Base-by-base conservation (phyloP, 306 rosid genomes). In the Dicorynia guianensis region DNA sequence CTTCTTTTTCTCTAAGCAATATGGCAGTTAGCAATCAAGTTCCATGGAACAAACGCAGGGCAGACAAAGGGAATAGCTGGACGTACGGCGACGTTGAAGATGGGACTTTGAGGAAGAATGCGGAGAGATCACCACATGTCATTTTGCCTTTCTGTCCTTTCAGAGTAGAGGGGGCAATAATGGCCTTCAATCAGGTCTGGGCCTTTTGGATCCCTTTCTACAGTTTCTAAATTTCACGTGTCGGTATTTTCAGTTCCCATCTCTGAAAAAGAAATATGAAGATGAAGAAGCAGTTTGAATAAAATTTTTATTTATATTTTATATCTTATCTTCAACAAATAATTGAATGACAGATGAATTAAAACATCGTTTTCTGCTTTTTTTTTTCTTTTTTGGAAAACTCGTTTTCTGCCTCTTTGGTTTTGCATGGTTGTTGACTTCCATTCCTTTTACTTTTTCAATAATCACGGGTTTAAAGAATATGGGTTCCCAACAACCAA, bases 371-470 rank as follows among this genome's bases (percentile, higher is more conserved):
- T 25, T 25, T 50, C 20, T 57, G n/a, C 65, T 11, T 10, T 7
- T 12, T 18, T 9, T n/a, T n/a, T n/a, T n/a, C n/a, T n/a, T n/a
- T n/a, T n/a, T n/a, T n/a, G n/a, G n/a, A 33, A 3, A 58, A 67
- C 74, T 69, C 8, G 4, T 57, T 64, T 20, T 50, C 20, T 57
- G n/a, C 65, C 19, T 10, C 13, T 12, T 18, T 9, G 50, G 46
- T 57, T 65, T 33, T 65, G 34, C 8, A 59, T 75, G 36, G 33
- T 48, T 47, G 46, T 82, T 82, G 75, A 74, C 78, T 82, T 67
- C 42, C 20, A 62, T 19, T 43, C 46, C 18, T 5, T 44, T 50
- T 52, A 34, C 35, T 60, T 9, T 11, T 30, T 30, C 20, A 15
- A 8, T 39, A 25, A 25, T 38, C 68, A 39, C 69, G 50, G 46